Evolutionary conservation across 106 monocot species (phyloP).

Genomic region (Platanthera zijinensis): DNA sequence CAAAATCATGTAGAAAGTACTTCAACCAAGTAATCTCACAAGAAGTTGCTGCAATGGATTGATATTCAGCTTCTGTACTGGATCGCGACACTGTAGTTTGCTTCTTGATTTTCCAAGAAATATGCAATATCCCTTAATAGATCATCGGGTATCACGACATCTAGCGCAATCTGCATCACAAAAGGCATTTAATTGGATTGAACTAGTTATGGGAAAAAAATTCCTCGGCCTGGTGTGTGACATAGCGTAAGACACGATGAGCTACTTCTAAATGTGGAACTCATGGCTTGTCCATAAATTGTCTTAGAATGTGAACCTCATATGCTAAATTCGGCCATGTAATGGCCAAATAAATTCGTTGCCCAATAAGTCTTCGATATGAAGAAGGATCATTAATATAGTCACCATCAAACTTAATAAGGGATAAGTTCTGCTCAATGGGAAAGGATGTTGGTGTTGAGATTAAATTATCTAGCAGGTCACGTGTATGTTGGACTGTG

Average conservation of each 20-base stretch:
- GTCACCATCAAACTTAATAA: background rate
- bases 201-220: background rate
- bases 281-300: background rate
- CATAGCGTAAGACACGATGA: background rate
- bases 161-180: slow-evolving; percentile 2
- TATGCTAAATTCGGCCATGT: background rate
- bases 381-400: too few species aligned
- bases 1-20: background rate
- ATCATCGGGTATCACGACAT: too few species aligned
- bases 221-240: background rate
- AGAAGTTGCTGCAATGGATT: background rate
- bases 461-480: too few species aligned
- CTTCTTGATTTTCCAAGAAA: background rate
- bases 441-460: background rate
- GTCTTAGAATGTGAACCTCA: background rate
- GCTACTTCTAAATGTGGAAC: background rate
- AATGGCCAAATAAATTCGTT: background rate
- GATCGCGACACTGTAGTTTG: background rate
- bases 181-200: background rate
- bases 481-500: too few species aligned
- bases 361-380: background rate
- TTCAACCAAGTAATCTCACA: background rate
- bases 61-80: background rate
- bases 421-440: background rate
- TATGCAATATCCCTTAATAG: background rate